Evolutionary conservation across 768 basidiomycete species (phyloP).

Genomic region (Mycena vitilis): DNA sequence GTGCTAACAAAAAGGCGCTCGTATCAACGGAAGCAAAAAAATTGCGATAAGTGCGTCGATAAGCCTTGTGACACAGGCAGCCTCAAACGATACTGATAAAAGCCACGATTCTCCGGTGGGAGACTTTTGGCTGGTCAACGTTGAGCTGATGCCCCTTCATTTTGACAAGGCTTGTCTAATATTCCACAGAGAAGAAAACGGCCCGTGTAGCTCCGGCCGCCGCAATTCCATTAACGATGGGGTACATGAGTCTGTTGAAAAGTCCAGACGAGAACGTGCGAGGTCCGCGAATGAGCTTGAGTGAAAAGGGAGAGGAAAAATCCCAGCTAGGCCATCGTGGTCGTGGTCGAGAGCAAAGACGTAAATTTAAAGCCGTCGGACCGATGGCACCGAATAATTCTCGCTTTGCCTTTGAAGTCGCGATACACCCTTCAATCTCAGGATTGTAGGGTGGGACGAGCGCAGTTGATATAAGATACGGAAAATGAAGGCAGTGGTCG

Average conservation of each 20-base stretch:
- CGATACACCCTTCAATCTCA: too few relatives aligned
- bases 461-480: too few relatives aligned
- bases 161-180: not conserved
- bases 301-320: not conserved
- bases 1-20: conserved; percentile 2
- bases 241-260: too few relatives aligned
- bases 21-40: conserved; percentile 28
- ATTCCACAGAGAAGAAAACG: too few relatives aligned
- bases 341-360: not conserved
- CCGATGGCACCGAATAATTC: not conserved
- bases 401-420: not conserved
- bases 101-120: conserved; percentile 7
- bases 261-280: not conserved
- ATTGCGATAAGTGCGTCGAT: conserved; percentile 19
- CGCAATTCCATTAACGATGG: too few relatives aligned
- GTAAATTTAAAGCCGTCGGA: conserved; percentile 2
- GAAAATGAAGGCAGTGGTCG: too few relatives aligned
- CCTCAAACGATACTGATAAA: too few relatives aligned
- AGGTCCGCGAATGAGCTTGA: too few relatives aligned
- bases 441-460: too few relatives aligned
- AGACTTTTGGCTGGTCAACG: not conserved
- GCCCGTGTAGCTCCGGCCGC: too few relatives aligned
- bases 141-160: too few relatives aligned
- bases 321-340: not conserved
- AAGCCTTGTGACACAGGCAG: conserved; percentile 7